Conservation (phyloP, 768 basidiomycete genomes). For the Pisolithus marmoratus region DNA sequence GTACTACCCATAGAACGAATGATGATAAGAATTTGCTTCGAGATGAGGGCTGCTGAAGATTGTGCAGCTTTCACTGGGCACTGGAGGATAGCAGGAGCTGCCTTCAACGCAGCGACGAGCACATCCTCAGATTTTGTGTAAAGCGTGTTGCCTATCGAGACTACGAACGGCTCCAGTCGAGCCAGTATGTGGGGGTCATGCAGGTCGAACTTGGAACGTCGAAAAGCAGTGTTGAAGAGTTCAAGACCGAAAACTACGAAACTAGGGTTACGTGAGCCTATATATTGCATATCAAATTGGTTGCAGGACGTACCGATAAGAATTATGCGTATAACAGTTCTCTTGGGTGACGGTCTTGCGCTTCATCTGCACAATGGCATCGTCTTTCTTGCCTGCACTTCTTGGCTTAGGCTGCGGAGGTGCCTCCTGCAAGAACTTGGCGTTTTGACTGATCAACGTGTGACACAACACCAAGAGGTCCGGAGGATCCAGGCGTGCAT, state of each 20-base stretch:
- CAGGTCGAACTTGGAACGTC: slow-evolving; percentile 83
- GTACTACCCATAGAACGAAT: slow-evolving; percentile 79
- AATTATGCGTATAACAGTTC: slow-evolving; percentile 81
- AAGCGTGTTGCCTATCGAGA: slow-evolving; percentile 84
- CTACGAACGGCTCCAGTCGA: slow-evolving; percentile 84
- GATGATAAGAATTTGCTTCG: slow-evolving; percentile 79
- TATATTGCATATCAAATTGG: background rate
- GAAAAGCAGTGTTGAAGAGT: slow-evolving; percentile 80
- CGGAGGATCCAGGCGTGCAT: slow-evolving; percentile 58
- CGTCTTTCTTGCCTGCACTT: slow-evolving; percentile 37
- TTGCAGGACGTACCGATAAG: slow-evolving; percentile 58
- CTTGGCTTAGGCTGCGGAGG: slow-evolving; percentile 31
- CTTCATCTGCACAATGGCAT: slow-evolving; percentile 75
- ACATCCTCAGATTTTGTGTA: slow-evolving; percentile 80
- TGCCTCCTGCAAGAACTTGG: slow-evolving; percentile 71
- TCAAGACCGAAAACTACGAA: slow-evolving; percentile 93
- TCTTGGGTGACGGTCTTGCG: slow-evolving; percentile 48
- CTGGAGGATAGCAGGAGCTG: slow-evolving; percentile 72
- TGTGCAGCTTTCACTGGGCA: slow-evolving; percentile 76
- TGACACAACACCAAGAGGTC: slow-evolving; percentile 82
- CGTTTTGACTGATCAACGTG: slow-evolving; percentile 86
- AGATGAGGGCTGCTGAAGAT: slow-evolving; percentile 74
- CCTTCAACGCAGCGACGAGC: slow-evolving; percentile 68
- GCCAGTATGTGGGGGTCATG: slow-evolving; percentile 64
- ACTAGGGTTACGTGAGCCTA: slow-evolving; percentile 30